A percentile compares a stretch with the other conserved stretches of the same genome.
Conservation (phyloP, 345 rosid genomes). For the Brassica napus region Da-Ae NC_063446.1:58617501-58618000, state of each 20-base stretch:
- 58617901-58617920: conserved; percentile 84
- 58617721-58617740: conserved; percentile 65
- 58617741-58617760: not conserved
- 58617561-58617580: conserved; percentile 82
- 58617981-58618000: not conserved
- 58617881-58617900: conserved; percentile 98
- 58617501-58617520: conserved; percentile 92
- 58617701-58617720: conserved; percentile 81
- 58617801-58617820: conserved; percentile 10
- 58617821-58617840: not conserved
- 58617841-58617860: conserved; percentile 44
- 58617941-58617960: conserved; percentile 81
- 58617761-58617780: not conserved
- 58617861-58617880: conserved; percentile 83
- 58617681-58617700: conserved; percentile 85
- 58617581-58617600: conserved; percentile 47
- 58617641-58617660: conserved; percentile 76
- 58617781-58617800: not conserved
- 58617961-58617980: conserved; percentile 27
- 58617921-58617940: conserved; percentile 86
- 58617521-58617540: conserved; percentile 98
- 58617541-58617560: conserved; percentile 83
- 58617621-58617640: not conserved
- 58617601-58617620: not conserved
- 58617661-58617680: conserved; percentile 80